Evolutionary conservation across 768 basidiomycete genomes (phyloP).

Genomic region (Phlebiopsis flavidoalba): DNA sequence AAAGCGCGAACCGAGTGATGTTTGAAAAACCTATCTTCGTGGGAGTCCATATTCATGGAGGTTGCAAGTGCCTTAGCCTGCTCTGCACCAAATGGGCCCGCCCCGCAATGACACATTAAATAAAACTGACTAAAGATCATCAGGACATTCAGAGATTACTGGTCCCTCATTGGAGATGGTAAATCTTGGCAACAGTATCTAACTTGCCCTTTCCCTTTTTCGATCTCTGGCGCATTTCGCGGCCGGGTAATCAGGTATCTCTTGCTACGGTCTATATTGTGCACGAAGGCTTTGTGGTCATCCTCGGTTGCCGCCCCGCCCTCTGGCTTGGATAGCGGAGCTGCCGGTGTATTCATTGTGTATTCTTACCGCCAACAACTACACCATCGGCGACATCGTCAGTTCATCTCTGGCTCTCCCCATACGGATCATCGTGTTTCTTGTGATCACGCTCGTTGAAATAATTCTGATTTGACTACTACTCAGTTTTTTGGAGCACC

Average conservation of each 20-base stretch:
- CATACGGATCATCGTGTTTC: constrained; percentile 4
- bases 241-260: no score
- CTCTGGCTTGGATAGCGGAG: constrained; percentile 16
- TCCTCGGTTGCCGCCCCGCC: constrained; percentile 14
- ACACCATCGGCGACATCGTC: not conserved
- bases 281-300: constrained; percentile 8
- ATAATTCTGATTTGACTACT: constrained; percentile 9
- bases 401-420: not conserved
- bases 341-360: not conserved
- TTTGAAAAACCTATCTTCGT: constrained; percentile 32
- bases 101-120: no score
- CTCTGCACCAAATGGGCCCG: no score
- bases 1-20: constrained; percentile 26
- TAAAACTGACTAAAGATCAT: no score
- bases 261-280: constrained; percentile 23
- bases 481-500: not conserved
- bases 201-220: no score
- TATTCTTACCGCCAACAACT: not conserved
- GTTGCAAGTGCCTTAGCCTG: no score
- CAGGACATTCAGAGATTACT: no score
- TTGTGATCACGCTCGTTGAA: constrained; percentile 1
- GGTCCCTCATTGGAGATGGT: no score
- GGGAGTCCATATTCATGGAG: constrained; percentile 40
- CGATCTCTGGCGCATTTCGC: no score
- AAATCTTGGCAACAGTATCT: no score